Conservation (phyloP, 2,329 filamentous ascomycete genomes). For the Penicillium expansum region DNA sequence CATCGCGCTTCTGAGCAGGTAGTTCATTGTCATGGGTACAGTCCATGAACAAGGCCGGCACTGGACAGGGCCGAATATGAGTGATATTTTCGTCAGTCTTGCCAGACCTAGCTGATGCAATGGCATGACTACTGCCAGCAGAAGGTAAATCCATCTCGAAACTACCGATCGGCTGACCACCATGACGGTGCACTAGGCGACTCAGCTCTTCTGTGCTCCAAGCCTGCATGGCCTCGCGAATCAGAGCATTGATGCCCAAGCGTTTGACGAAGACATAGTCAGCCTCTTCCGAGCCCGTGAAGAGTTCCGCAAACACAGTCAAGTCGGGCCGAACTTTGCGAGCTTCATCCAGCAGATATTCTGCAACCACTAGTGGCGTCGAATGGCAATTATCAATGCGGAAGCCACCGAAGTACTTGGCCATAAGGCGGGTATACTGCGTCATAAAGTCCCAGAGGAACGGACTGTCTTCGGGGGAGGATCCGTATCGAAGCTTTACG, state of each 20-base stretch:
- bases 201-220: constrained; percentile 95
- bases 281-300: constrained; percentile 91
- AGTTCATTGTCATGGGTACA: constrained; percentile 99
- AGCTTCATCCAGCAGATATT: constrained; percentile 93
- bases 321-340: constrained; percentile 80
- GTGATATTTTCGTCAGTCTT: constrained; percentile 63
- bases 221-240: constrained; percentile 96
- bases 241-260: constrained; percentile 84
- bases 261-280: constrained; percentile 95
- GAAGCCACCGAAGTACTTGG: constrained; percentile 92
- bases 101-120: constrained; percentile 33
- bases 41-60: constrained; percentile 97
- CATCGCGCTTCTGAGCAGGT: constrained; percentile 90
- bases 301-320: constrained; percentile 91
- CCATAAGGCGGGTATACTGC: constrained; percentile 84
- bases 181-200: constrained; percentile 87
- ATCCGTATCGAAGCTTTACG: constrained; percentile 91
- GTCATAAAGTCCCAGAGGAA: constrained; percentile 97
- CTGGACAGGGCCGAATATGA: constrained; percentile 79
- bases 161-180: constrained; percentile 90
- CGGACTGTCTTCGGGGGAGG: constrained; percentile 75
- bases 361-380: constrained; percentile 88
- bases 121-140: constrained; percentile 53
- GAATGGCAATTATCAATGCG: constrained; percentile 98
- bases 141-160: constrained; percentile 90